Base-by-base conservation (phyloP, 495 filamentous ascomycete species). In the Terfezia boudieri region DNA sequence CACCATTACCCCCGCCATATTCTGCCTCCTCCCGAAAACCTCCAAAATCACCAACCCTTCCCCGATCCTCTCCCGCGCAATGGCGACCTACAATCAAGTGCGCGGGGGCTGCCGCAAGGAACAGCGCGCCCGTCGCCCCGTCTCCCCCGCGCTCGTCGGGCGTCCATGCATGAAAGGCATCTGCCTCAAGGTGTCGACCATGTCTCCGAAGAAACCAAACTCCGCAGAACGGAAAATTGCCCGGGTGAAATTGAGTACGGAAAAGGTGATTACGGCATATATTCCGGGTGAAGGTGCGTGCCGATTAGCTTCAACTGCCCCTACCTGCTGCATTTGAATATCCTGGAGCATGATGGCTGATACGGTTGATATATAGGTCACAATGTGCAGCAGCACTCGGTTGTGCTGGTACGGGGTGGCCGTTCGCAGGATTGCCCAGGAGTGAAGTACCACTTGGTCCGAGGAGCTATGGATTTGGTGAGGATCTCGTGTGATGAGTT, bases 331-430 rank as follows among this genome's bases (percentile, higher is more conserved):
- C 26, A 32, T 32, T 20, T 7, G 26, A 32, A 32, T 32, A 32
- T 32, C 26, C 26, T 32, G 7, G 26, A 32, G 26, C 1, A 50
- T 51, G 49, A 55, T 32, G 26, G 26, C 26, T 32, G 26, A 32
- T 7, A 7, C 26, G 26, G 35, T 9, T 23, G 37, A 50, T 22
- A 50, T 12, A 22, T 64, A 81, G 80, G 90, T 36, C 90, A 98
- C 71, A 98, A 96, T 72, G 85, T 94, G 59, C 89, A 94, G 73
- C 90, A 96, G 76, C 90, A 99, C 74, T 86, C 82, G 65, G 90
- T 98, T 36, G 90, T 98, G 52, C 71, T 95, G 57, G 87, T 96
- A 11, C 74, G 90, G 56, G 90, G 90, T 50, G 90, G 90, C 14
- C 71, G 90, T 60, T 77, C 76, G 50, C 90, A 95, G 76, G 90